These are phyloP conservation scores for Acanthamoeba triangularis DNA, from an alignment of 208 protist species.

Conservation along the genomic window DNA sequence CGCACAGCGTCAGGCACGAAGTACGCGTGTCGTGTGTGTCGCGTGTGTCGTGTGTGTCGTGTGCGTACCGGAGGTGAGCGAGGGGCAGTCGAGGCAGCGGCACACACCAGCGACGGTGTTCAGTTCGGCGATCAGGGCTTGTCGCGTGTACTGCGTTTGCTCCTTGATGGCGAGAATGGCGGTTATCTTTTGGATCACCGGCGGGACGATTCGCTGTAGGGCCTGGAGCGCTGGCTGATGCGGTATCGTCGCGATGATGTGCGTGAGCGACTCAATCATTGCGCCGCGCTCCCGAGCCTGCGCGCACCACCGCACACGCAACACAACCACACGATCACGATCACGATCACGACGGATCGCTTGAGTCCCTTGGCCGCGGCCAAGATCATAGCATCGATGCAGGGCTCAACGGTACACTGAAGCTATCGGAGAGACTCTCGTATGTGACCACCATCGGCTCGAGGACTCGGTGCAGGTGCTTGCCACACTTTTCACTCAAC, in stretches of 20 bases:
- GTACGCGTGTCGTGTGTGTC: neutral
- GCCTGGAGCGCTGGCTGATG: neutral
- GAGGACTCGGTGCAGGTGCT: neutral
- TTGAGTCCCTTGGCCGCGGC: neutral
- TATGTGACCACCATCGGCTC: slow-evolving; percentile 8
- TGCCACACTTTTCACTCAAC: neutral
- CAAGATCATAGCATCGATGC: neutral
- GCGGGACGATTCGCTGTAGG: slow-evolving; percentile 9
- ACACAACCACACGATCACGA: neutral
- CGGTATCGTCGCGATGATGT: slow-evolving; percentile 6
- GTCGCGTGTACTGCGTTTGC: neutral
- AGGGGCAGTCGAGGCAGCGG: neutral
- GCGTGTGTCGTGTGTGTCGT: too few species aligned
- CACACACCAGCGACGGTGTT: slow-evolving; percentile 12
- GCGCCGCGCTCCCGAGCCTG: slow-evolving; percentile 5
- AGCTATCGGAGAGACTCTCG: neutral
- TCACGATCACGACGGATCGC: too few species aligned
- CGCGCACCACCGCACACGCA: neutral
- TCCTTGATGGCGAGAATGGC: neutral
- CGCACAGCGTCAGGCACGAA: neutral
- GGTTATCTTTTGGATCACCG: neutral
- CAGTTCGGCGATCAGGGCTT: neutral
- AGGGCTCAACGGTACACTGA: neutral
- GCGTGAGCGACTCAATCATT: slow-evolving; percentile 11
- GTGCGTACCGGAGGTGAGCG: neutral